A percentile compares a stretch with the other conserved stretches of the same genome.
These are phyloP conservation scores for Neurospora sp. DNA, from an alignment of 495 filamentous ascomycete species.

Conservation along the genomic window DNA sequence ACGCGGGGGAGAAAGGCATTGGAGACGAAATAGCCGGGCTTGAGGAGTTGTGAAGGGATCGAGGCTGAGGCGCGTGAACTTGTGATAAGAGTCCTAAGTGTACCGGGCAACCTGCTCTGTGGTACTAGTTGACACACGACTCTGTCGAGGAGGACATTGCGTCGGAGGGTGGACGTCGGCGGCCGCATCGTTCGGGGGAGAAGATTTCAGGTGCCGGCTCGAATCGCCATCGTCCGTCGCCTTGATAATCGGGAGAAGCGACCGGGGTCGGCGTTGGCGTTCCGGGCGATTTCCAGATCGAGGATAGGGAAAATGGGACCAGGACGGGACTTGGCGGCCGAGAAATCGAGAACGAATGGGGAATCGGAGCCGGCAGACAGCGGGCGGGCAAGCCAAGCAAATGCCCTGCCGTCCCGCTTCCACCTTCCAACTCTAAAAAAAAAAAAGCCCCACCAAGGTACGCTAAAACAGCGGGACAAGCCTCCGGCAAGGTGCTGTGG, in stretches of 20 bases:
- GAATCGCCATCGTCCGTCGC: slow-evolving; percentile 20
- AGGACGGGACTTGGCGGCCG: not conserved
- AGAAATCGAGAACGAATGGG: not conserved
- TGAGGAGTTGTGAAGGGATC: slow-evolving; percentile 17
- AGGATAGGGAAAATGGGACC: not conserved
- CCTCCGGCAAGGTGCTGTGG: not conserved
- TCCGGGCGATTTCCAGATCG: not conserved
- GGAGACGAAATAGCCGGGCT: slow-evolving; percentile 32
- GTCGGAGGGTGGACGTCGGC: slow-evolving; percentile 16
- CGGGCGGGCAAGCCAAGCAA: not conserved
- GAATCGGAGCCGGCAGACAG: not conserved
- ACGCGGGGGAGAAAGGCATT: slow-evolving; percentile 23
- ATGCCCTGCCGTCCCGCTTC: not conserved
- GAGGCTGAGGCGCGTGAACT: slow-evolving; percentile 6
- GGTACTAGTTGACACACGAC: not conserved
- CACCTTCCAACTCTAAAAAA: not conserved
- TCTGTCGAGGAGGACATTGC: slow-evolving; percentile 6
- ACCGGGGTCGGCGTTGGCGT: not conserved
- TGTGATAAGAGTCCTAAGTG: slow-evolving; percentile 15
- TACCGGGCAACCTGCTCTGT: not conserved
- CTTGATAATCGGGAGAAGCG: not conserved
- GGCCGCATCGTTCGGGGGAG: slow-evolving; percentile 17
- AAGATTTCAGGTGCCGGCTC: slow-evolving; percentile 15
- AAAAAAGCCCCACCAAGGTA: not conserved
- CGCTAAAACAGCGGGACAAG: not conserved